A percentile compares a stretch with the other conserved stretches of the same genome.
Conservation (phyloP, 2,329 filamentous ascomycete genomes). For the Aspergillus sp. region DNA sequence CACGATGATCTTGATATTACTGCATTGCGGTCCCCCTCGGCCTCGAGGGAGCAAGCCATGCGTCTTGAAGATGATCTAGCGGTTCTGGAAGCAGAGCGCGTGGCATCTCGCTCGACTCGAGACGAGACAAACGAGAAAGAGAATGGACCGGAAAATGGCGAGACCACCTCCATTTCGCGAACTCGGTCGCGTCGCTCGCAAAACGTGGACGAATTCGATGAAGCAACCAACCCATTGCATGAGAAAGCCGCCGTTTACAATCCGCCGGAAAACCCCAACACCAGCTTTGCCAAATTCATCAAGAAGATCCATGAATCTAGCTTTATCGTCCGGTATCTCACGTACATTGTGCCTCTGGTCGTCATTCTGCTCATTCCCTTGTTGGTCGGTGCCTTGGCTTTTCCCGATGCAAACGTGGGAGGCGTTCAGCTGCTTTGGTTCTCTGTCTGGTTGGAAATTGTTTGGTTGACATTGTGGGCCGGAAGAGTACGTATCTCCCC, state of each 20-base stretch:
- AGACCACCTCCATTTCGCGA: slow-evolving; percentile 49
- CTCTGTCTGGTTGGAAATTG: slow-evolving; percentile 88
- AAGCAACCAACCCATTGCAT: slow-evolving; percentile 67
- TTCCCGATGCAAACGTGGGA: slow-evolving; percentile 63
- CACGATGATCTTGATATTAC: slow-evolving; percentile 14
- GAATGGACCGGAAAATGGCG: slow-evolving; percentile 30
- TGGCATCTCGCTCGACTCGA: slow-evolving; percentile 49
- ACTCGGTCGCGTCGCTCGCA: slow-evolving; percentile 56
- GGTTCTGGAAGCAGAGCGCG: slow-evolving; percentile 63
- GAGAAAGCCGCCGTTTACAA: slow-evolving; percentile 65
- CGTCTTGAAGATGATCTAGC: slow-evolving; percentile 66
- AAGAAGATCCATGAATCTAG: slow-evolving; percentile 65
- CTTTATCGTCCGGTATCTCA: slow-evolving; percentile 67
- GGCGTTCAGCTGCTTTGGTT: slow-evolving; percentile 86
- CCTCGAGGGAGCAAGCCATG: slow-evolving; percentile 58
- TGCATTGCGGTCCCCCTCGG: slow-evolving; percentile 50
- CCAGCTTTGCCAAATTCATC: slow-evolving; percentile 62
- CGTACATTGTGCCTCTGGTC: slow-evolving; percentile 67
- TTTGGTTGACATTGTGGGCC: slow-evolving; percentile 90
- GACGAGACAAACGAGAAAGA: slow-evolving; percentile 31
- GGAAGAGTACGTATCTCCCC: slow-evolving; percentile 49
- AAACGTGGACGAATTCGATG: slow-evolving; percentile 65
- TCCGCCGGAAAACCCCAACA: slow-evolving; percentile 62
- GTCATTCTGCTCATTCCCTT: slow-evolving; percentile 67
- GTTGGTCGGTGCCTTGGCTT: slow-evolving; percentile 62